phyloP scores from a whole-genome alignment of 352 stramenopile genomes.

The Globisporangium cederbergense region DNA sequence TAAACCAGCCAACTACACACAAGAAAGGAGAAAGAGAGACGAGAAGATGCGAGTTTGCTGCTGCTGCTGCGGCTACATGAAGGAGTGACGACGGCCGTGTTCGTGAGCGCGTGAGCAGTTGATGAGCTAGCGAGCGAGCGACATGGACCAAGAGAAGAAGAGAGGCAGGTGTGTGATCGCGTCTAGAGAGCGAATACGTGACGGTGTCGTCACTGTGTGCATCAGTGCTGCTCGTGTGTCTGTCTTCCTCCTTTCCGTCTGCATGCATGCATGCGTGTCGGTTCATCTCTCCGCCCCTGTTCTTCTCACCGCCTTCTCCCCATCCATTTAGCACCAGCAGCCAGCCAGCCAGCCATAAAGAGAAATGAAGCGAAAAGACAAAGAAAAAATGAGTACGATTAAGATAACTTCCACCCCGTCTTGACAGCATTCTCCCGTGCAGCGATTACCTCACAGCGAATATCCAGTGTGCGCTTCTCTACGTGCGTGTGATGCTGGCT shows the following conservation, averaged over 20 bases:
- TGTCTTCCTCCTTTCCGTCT: too few species aligned
- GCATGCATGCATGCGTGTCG: not conserved
- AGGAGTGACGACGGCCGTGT: not conserved
- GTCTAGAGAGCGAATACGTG: not conserved
- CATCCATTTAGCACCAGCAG: not conserved
- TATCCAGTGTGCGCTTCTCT: too few species aligned
- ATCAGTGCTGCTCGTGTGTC: too few species aligned
- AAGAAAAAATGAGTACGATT: slow-evolving; percentile 3
- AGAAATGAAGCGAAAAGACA: slow-evolving; percentile 1
- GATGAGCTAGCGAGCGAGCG: not conserved
- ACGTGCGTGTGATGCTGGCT: not conserved
- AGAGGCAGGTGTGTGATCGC: not conserved
- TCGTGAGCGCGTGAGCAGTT: not conserved
- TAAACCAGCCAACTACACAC: slow-evolving; percentile 24
- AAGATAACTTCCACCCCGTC: not conserved
- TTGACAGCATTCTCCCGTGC: too few species aligned
- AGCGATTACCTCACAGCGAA: too few species aligned
- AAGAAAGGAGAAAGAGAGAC: slow-evolving; percentile 1
- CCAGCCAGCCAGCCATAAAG: not conserved
- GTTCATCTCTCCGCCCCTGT: not conserved
- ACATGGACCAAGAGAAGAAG: not conserved
- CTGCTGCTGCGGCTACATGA: not conserved
- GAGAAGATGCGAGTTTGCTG: not conserved
- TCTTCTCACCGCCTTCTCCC: not conserved
- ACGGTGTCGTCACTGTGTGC: too few species aligned